Conservation (phyloP, 345 rosid species). For the Moringa oleifera region DNA sequence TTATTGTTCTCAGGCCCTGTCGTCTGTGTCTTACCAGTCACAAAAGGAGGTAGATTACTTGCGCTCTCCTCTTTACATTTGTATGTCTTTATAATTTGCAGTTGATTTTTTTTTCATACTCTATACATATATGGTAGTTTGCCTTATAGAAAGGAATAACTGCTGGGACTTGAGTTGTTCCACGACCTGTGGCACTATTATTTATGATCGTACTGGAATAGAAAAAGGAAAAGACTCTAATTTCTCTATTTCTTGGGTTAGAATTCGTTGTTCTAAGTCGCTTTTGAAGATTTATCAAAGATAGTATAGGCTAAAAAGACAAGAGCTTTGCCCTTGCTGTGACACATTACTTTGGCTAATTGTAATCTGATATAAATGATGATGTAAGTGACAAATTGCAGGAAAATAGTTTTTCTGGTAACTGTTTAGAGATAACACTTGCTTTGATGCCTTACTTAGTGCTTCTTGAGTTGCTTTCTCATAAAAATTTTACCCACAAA, state of each 20-base stretch:
- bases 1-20: constrained; percentile 73
- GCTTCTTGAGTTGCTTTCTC: background rate
- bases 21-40: constrained; percentile 64
- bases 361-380: background rate
- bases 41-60: constrained; percentile 69
- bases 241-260: background rate
- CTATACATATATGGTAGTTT: too few species aligned
- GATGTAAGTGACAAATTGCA: background rate
- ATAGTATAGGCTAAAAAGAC: background rate
- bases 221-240: too few species aligned
- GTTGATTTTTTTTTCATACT: too few species aligned
- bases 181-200: too few species aligned
- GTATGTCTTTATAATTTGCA: constrained; percentile 8
- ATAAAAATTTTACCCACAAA: background rate
- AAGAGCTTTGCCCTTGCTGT: background rate
- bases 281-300: too few species aligned
- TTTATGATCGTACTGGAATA: too few species aligned
- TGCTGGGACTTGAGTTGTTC: too few species aligned
- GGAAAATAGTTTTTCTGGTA: background rate
- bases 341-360: background rate
- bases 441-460: background rate
- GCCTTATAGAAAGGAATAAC: too few species aligned
- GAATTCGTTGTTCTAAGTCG: background rate
- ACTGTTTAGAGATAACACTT: background rate
- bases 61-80: constrained; percentile 7